phyloP scores from a whole-genome alignment of 371 early-diverging fungal genomes.

The Parasitella parasitica region DNA sequence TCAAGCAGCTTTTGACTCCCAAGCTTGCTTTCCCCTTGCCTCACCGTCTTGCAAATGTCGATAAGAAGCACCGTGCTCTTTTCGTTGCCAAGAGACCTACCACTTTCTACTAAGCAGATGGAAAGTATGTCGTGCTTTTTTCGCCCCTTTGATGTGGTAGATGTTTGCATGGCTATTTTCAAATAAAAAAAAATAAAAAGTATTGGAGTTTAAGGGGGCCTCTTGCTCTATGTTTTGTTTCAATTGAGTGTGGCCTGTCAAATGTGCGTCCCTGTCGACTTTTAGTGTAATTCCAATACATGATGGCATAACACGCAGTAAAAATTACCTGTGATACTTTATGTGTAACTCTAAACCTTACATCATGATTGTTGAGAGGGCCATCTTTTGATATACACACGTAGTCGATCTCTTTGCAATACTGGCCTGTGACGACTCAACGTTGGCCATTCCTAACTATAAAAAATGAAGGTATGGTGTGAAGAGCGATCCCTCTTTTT shows the following conservation, averaged over 20 bases:
- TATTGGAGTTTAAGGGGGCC: too few species aligned
- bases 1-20: conserved; percentile 89
- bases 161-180: neutral
- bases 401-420: neutral
- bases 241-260: too few species aligned
- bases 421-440: neutral
- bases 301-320: too few species aligned
- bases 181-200: conserved; percentile 6
- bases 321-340: too few species aligned
- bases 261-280: too few species aligned
- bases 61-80: conserved; percentile 68
- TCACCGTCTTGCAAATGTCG: conserved; percentile 88
- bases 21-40: conserved; percentile 97
- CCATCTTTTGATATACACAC: neutral
- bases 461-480: neutral
- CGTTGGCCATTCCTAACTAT: neutral
- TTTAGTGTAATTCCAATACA: too few species aligned
- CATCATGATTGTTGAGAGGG: neutral
- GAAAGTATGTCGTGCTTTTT: neutral
- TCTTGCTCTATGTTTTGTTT: too few species aligned
- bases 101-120: conserved; percentile 72
- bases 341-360: neutral
- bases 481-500: neutral
- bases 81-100: conserved; percentile 92
- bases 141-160: neutral